Base-by-base conservation (phyloP, 495 filamentous ascomycete species). In the Usnea hakonensis region DNA sequence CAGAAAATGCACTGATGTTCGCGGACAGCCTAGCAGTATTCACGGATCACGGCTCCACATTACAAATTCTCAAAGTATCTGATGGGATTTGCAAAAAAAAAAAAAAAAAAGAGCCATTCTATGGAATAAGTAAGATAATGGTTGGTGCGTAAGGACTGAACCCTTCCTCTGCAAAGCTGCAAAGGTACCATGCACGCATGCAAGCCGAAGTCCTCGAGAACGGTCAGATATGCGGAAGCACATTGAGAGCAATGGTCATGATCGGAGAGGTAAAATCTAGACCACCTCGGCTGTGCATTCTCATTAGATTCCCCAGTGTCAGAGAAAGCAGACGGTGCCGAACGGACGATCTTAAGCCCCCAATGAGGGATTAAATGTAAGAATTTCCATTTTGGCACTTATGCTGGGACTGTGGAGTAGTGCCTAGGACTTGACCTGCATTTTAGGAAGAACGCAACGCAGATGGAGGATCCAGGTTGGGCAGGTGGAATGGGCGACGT, bases 341-440 rank as follows among this genome's bases (percentile, higher is more conserved):
- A 21, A 61, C 1, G 58, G 59, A 32, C 8, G 28, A 48, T 55
- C 37, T 54, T 61, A 55, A 61, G 48, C 59, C 54, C 19, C 59
- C 48, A 61, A 61, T 61, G 59, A 61, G 48, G 59, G 48, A 55
- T 55, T 55, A 61, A 61, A 21, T 16, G 48, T 36, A 2, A 10
- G 40, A 33, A 1, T 19, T 21, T n/a, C 10, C 28, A 28, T 28
- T 19, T 36, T 41, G 28, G 5, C 4, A 14, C 32, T 38, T 17
- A 21, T 23, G 33, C 38, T 19, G 23, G 40, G 32, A 55, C 19
- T n/a, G 48, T 32, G 36, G 37, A 36, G 57, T 48, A 33, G 43
- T 41, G 40, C 43, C 43, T 52, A 5, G 48, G 48, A 32, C 48
- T 50, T 28, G 26, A 14, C 26, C 10, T 50, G 46, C 46, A 50